These are phyloP conservation scores for Schizosaccharomyces pombe DNA, from an alignment of 805 yeast genomes.

Conservation along the genomic window DNA sequence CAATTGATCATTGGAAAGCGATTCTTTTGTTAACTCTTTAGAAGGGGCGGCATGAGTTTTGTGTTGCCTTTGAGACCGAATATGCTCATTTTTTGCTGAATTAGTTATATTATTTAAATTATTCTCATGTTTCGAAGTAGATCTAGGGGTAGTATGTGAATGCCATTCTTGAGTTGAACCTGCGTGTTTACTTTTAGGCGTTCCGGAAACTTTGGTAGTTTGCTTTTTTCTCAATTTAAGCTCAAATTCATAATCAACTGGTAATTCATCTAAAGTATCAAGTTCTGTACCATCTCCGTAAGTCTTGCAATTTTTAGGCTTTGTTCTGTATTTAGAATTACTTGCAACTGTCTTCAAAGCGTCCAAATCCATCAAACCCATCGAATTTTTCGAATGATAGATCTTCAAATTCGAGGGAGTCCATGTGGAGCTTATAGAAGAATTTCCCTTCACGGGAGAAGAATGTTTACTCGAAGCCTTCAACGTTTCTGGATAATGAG, in stretches of 20 bases:
- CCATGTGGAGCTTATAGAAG: neutral
- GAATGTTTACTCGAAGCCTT: neutral
- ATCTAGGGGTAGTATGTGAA: neutral
- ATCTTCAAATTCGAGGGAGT: neutral
- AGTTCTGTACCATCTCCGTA: neutral
- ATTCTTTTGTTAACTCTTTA: neutral
- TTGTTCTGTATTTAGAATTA: neutral
- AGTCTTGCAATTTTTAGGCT: neutral
- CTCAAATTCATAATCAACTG: neutral
- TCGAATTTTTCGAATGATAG: neutral
- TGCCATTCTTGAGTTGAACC: no score
- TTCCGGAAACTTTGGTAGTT: no score
- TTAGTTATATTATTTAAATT: neutral
- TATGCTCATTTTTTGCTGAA: neutral
- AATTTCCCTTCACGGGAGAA: neutral
- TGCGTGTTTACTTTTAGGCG: no score
- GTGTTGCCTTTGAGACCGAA: neutral
- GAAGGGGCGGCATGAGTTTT: neutral
- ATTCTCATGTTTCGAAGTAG: neutral
- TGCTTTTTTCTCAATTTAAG: neutral
- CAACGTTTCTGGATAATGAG: no score
- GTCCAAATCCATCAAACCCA: neutral
- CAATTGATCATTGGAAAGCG: neutral
- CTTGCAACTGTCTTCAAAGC: neutral
- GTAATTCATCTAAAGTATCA: neutral